Evolutionary conservation across 1,284 basidiomycete species (phyloP), one percentile per base, ranked within the genome.

Genomic region (Puccinia polysora): DNA sequence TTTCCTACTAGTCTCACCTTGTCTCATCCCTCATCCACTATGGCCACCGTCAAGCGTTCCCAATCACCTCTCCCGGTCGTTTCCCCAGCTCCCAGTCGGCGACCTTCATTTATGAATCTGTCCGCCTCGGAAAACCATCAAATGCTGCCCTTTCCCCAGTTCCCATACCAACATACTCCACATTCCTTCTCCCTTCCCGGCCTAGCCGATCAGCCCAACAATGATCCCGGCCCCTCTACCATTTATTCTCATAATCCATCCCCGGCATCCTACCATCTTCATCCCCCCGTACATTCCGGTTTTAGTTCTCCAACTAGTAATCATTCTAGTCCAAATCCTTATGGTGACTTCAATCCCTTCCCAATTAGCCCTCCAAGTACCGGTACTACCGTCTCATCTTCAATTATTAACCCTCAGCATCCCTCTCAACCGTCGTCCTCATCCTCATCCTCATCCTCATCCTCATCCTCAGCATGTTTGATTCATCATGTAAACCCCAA

Each of bases 271-370:
- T 63, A 63, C 23, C 60, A 63, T 23, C 47, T 63, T 2, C 30
- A 63, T 49, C 40, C 40, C 23, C 20, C 4, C 14, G 47, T 28
- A 10, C 67, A 60, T 45, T 69, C 67, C 6, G 67, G 55, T n/a
- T 69, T 58, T 34, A 47, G 55, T 53, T 69, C 67, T 34, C 67
- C 67, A 25, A 30, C 67, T 47, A 69, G 67, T 32, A 69, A 45
- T 34, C 53, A 56, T 25, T 69, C 67, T 6, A 69, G 53, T 49
- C 67, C 67, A 15, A 60, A 60, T 60, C 67, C 67, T 32, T 69
- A 69, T 38, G 67, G 67, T 1, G 67, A 69, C 60, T 59, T 60
- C 30, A 60, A 69, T 36, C 36, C 55, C 30, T 69, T 69, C 38
- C 56, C 67, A 8, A 40, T 69, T 2, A 69, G 67, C 43, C 56